These are phyloP conservation scores for Dactylorhiza incarnata DNA, from an alignment of 106 monocot genomes.

Conservation along the genomic window DNA sequence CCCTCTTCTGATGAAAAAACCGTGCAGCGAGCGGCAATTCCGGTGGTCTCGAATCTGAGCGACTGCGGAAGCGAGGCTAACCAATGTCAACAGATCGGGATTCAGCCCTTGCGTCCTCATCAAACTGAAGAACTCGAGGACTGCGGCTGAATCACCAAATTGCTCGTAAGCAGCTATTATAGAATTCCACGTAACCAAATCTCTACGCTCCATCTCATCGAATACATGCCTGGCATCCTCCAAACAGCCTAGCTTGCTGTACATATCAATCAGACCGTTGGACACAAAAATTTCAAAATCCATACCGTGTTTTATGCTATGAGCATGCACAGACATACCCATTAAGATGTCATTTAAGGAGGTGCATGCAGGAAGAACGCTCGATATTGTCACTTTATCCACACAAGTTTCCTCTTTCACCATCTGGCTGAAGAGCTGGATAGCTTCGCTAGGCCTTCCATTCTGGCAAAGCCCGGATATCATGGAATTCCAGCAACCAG, in stretches of 20 bases:
- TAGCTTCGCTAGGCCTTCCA: constrained; percentile 20
- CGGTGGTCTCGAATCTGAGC: constrained; percentile 22
- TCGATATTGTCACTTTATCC: constrained; percentile 45
- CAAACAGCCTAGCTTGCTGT: constrained; percentile 36
- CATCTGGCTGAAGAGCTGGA: constrained; percentile 43
- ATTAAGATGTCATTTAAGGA: constrained; percentile 22
- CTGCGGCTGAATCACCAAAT: constrained; percentile 25
- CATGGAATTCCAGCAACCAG: constrained; percentile 63
- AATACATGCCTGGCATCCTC: constrained; percentile 29
- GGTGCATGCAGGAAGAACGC: constrained; percentile 52
- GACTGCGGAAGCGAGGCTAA: constrained; percentile 41
- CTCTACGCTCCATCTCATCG: constrained; percentile 29
- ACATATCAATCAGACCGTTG: constrained; percentile 68
- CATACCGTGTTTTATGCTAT: constrained; percentile 39
- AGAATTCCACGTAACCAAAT: constrained; percentile 61
- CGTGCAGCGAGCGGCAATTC: constrained; percentile 46
- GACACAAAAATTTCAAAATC: constrained; percentile 49
- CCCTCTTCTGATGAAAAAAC: constrained; percentile 23
- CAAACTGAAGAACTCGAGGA: constrained; percentile 32
- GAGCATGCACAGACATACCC: constrained; percentile 39
- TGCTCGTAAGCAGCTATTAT: constrained; percentile 65
- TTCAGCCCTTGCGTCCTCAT: constrained; percentile 30
- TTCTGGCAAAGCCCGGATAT: constrained; percentile 58
- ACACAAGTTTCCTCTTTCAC: constrained; percentile 20
- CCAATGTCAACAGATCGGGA: constrained; percentile 42